Base-by-base conservation (phyloP, 1,139 yeast species). In the Diutina pseudorugosa region DNA sequence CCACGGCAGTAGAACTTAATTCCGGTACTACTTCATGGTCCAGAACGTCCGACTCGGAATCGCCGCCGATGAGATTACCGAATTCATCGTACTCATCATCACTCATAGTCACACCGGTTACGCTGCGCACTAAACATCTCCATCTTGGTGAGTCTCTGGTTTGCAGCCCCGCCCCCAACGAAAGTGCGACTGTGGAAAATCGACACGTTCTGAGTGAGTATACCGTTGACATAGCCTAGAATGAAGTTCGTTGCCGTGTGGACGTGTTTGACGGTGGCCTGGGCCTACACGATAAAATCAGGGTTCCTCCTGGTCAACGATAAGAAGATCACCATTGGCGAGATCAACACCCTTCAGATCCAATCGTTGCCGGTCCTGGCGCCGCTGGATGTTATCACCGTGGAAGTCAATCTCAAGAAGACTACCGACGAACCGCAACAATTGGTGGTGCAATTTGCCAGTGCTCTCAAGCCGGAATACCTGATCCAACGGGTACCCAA, bases 81-180 rank as follows among this genome's bases (percentile, higher is more conserved):
- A 87, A 81, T 77, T 89, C 96, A 66, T 88, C 96, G 65, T 84
- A 86, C 27, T 79, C 65, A 55, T 81, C 85, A 47, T 76, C 81
- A 54, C 75, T 62, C 49, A 45, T 45, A 45, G 4, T 33, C 7
- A 6, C 19, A 40, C 14, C 6, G 19, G 4, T 12, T 3, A 4
- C n/a, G 5, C n/a, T 33, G 3, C n/a, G n/a, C n/a, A 33, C 4
- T 14, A 11, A 11, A 23, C 25, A 23, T 23, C 4, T 23, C 25
- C 7, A 23, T 23, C 25, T 23, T 23, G 25, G 7, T n/a, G 25
- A 7, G 25, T 23, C 25, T 7, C 25, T 7, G 25, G 25, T 23
- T 23, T 23, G 25, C 6, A 23, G 25, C 36, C 14, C 36, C 14
- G 36, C 4, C 14, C 4, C 12, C 12, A 12, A 7, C 36, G n/a